phyloP scores from a whole-genome alignment of 768 basidiomycete species.

The Solioccasus polychromus region DNA sequence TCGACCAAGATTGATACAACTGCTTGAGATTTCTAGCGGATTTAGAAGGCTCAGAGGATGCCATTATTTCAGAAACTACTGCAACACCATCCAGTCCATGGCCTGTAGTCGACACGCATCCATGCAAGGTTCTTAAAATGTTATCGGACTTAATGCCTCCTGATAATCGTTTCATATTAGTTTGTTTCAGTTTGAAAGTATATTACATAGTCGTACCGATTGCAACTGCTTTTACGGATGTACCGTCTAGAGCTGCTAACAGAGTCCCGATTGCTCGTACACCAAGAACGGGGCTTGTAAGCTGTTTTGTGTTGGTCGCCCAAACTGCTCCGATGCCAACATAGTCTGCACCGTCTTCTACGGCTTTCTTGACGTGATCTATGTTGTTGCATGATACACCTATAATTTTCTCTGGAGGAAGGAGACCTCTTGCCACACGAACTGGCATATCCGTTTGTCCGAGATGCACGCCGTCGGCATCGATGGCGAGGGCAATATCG shows the following conservation, averaged over 20 bases:
- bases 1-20: constrained; percentile 35
- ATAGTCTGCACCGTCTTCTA: constrained; percentile 72
- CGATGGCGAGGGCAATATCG: constrained; percentile 79
- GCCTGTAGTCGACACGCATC: constrained; percentile 55
- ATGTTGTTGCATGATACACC: constrained; percentile 77
- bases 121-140: constrained; percentile 71
- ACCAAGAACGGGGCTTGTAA: constrained; percentile 63
- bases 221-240: constrained; percentile 67
- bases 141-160: constrained; percentile 87
- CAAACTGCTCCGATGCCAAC: constrained; percentile 87
- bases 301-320: constrained; percentile 75
- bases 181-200: not conserved
- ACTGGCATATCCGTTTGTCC: constrained; percentile 88
- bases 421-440: constrained; percentile 56
- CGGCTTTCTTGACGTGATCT: constrained; percentile 60
- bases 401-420: constrained; percentile 69
- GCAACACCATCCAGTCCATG: constrained; percentile 78
- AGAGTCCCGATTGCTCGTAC: constrained; percentile 69
- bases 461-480: constrained; percentile 80
- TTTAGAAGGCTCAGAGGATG: constrained; percentile 51
- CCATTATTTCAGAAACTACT: constrained; percentile 83
- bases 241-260: constrained; percentile 62
- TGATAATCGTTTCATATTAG: constrained; percentile 28
- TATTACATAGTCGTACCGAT: constrained; percentile 58
- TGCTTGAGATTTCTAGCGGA: constrained; percentile 46